Base-by-base conservation (phyloP, 148 eudicot species). In the Nepenthes mirabilis region DNA sequence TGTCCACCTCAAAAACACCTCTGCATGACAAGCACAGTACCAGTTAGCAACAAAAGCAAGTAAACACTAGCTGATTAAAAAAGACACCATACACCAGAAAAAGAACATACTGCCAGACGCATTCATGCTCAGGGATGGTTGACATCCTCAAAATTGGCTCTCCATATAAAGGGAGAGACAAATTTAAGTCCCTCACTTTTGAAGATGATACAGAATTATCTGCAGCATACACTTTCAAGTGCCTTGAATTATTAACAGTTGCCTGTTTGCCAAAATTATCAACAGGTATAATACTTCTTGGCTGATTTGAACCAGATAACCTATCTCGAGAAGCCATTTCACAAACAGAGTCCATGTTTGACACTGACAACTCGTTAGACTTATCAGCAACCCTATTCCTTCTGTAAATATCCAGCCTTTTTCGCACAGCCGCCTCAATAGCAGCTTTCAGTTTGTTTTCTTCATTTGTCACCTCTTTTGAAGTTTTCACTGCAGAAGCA, bases 371-470 rank as follows among this genome's bases (percentile, higher is more conserved):
- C 11, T 76, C 84, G 71, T 68, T 74, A 53, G 81, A 63, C 62
- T 80, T 89, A 58, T 77, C 84, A 32, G 71, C 51, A 59, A 59
- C 70, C 72, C 71, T 85, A 57, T 61, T 75, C 72, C 78, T 85
- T 59, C 76, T 72, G 37, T 65, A 73, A 57, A 89, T 77, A 55
- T 80, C 84, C 52, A 84, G 87, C 71, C 78, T 89, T 78, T 83
- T 89, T 56, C 82, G 90, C 85, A 83, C 68, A 36, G 96, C 96
- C 1, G 89, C 96, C 67, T 85, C 87, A 73, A 89, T 85, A 11
- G 96, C 96, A 76, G 85, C 93, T 69, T 85, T 89, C 62, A 89
- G 71, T 49, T 72, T 78, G 70, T 83, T 80, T 65, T 74, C 86
- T 69, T 72, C 77, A 60, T 73, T 71, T 37, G 60, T 37, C 55